Conservation (phyloP, 108 stramenopile genomes). For the Schizochytrium sp. region DNA sequence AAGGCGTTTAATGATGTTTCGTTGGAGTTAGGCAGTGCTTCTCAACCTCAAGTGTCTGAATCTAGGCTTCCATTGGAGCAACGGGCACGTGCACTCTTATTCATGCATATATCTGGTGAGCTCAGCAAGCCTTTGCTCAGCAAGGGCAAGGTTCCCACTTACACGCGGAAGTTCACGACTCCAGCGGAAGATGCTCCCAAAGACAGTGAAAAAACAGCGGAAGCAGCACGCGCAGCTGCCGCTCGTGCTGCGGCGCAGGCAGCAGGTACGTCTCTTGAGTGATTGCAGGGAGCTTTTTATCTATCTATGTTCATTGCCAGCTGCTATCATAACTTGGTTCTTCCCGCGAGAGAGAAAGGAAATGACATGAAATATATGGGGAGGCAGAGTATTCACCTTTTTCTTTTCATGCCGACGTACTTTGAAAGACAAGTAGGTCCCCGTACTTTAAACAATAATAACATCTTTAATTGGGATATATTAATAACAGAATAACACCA, state of each 20-base stretch:
- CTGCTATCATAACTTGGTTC: no score
- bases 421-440: no score
- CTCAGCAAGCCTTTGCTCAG: not conserved
- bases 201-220: not conserved
- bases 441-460: no score
- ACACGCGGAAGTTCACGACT: not conserved
- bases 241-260: not conserved
- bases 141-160: not conserved
- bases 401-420: no score
- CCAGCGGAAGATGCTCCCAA: not conserved
- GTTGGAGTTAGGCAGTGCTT: conserved; percentile 3
- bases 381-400: no score
- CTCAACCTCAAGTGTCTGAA: not conserved
- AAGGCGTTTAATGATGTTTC: conserved; percentile 35
- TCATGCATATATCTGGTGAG: conserved; percentile 26
- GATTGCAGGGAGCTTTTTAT: no score
- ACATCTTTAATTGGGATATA: no score
- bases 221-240: not conserved
- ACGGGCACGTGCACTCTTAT: not conserved
- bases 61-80: not conserved
- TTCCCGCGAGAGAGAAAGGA: no score
- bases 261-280: not conserved
- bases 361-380: no score
- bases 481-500: no score
- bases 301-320: no score